Evolutionary conservation across 2,329 filamentous ascomycete species (phyloP).

Genomic region (Intubia oerlemansii): DNA sequence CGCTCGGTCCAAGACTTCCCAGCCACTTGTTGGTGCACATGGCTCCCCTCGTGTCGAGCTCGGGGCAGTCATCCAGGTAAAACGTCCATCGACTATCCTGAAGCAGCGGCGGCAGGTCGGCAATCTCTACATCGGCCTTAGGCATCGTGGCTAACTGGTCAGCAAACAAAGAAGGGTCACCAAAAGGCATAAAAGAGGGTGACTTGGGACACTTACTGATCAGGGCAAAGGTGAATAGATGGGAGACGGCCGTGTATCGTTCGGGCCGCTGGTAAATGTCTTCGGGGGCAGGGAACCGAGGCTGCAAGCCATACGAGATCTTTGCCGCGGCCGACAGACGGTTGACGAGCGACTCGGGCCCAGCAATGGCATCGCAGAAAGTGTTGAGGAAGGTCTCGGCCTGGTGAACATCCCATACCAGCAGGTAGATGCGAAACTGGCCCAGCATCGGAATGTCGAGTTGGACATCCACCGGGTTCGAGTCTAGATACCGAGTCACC

Average conservation of each 20-base stretch:
- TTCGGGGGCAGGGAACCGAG: conserved; percentile 31
- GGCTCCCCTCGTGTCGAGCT: conserved; percentile 27
- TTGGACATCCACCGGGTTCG: conserved; percentile 58
- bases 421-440: conserved; percentile 56
- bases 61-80: conserved; percentile 44
- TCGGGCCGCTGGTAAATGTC: conserved; percentile 47
- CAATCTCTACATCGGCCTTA: conserved; percentile 42
- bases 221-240: conserved; percentile 46
- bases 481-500: conserved; percentile 54
- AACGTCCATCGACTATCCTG: conserved; percentile 49
- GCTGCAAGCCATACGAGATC: conserved; percentile 38
- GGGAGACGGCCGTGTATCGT: conserved; percentile 45
- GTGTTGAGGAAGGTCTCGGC: conserved; percentile 32
- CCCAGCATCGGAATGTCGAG: conserved; percentile 59
- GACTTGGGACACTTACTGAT: conserved; percentile 38
- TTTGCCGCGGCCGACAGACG: conserved; percentile 36
- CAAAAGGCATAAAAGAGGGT: not conserved
- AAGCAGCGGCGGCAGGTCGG: conserved; percentile 37
- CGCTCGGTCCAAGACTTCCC: conserved; percentile 29
- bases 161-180: conserved; percentile 3
- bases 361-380: conserved; percentile 33
- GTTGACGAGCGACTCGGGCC: conserved; percentile 31
- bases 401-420: conserved; percentile 39
- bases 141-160: conserved; percentile 28
- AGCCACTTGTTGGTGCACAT: conserved; percentile 50